Percentiles rank a stretch among this genome's conserved stretches.
Evolutionary conservation across 805 yeast species (phyloP).

Genomic region (Myxozyma geophila): DNA sequence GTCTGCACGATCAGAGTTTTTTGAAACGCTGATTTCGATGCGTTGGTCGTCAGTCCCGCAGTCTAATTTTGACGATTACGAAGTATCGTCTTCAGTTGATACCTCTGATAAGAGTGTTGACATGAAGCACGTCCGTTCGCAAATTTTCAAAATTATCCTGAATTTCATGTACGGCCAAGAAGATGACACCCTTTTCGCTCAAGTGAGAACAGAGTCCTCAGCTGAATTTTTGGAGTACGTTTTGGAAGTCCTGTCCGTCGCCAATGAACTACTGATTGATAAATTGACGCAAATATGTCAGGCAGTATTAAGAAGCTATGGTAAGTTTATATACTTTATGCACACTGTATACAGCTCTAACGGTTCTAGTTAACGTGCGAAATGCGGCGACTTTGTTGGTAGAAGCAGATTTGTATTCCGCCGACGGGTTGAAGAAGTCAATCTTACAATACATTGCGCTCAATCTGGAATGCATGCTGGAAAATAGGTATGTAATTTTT

Average conservation of each 20-base stretch:
- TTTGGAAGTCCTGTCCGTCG: constrained; percentile 61
- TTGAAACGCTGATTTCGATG: constrained; percentile 55
- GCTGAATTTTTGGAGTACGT: constrained; percentile 57
- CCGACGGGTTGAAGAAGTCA: constrained; percentile 59
- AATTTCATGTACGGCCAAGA: constrained; percentile 62
- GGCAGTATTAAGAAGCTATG: constrained; percentile 50
- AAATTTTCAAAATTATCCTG: constrained; percentile 56
- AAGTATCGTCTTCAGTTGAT: neutral
- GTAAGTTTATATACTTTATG: constrained; percentile 52
- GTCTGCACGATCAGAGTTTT: constrained; percentile 60
- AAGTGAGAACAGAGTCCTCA: constrained; percentile 45
- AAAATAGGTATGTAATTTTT: constrained; percentile 46
- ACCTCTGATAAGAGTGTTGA: constrained; percentile 38
- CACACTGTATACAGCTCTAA: neutral
- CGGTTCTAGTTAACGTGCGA: constrained; percentile 48
- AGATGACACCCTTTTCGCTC: constrained; percentile 42
- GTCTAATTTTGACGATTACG: constrained; percentile 6
- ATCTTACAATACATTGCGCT: constrained; percentile 71
- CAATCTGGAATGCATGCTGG: constrained; percentile 65
- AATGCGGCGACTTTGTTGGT: constrained; percentile 62
- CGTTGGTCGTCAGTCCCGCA: constrained; percentile 31
- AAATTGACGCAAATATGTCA: constrained; percentile 68
- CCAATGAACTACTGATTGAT: constrained; percentile 66
- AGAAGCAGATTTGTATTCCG: constrained; percentile 58
- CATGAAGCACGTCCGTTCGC: constrained; percentile 51